Conservation (phyloP, 371 early-diverging fungal species). For the Choanephora cucurbitarum region DNA sequence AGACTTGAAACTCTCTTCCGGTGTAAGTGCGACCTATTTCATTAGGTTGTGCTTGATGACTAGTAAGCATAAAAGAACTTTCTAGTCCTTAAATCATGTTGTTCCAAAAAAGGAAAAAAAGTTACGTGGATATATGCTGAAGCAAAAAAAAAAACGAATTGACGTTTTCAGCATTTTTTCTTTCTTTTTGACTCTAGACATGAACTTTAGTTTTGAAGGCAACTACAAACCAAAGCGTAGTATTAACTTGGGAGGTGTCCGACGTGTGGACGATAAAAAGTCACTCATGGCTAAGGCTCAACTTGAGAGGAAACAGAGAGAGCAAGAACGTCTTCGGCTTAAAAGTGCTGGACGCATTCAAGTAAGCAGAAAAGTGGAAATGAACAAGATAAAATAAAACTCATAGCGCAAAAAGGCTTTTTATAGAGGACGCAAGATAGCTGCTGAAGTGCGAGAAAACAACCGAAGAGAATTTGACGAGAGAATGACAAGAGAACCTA, state of each 20-base stretch:
- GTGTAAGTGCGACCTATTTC: too few relatives aligned
- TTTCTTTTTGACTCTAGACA: constrained; percentile 3
- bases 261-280: constrained; percentile 62
- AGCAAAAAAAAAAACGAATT: background rate
- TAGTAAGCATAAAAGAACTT: too few relatives aligned
- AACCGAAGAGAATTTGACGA: constrained; percentile 14
- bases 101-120: background rate
- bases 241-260: constrained; percentile 83
- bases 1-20: too few relatives aligned
- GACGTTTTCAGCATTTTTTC: constrained; percentile 7
- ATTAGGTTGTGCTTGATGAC: too few relatives aligned
- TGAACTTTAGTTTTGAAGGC: constrained; percentile 73
- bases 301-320: constrained; percentile 73
- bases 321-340: constrained; percentile 63
- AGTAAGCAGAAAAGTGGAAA: constrained; percentile 37
- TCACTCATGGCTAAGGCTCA: constrained; percentile 74
- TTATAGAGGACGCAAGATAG: constrained; percentile 40
- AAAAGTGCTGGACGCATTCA: constrained; percentile 70
- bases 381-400: background rate
- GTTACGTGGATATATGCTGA: background rate
- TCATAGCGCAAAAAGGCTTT: constrained; percentile 30
- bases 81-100: too few relatives aligned
- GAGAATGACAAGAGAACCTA: background rate
- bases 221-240: constrained; percentile 67
- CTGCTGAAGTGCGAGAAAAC: constrained; percentile 14